These are phyloP conservation scores for Monocercomonoides exilis DNA, from an alignment of 78 protist species.

Conservation along the genomic window DNA sequence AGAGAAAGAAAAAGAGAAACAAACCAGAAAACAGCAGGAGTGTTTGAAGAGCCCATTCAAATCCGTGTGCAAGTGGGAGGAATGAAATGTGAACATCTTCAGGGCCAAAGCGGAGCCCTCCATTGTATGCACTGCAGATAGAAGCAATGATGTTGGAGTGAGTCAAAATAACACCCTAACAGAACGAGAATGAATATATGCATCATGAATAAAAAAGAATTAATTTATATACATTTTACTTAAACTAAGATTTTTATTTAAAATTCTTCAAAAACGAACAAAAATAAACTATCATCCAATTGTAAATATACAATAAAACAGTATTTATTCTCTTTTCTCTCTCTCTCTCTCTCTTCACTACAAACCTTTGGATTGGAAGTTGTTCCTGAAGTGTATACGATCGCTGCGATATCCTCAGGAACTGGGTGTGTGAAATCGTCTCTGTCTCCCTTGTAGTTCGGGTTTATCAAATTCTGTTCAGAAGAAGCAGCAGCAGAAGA, in stretches of 20 bases:
- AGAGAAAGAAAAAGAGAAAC: neutral
- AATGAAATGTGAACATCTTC: neutral
- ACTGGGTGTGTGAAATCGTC: neutral
- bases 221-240: no score
- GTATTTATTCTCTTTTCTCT: no score
- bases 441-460: neutral
- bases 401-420: neutral
- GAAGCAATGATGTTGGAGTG: neutral
- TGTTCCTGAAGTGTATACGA: neutral
- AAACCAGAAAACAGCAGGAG: neutral
- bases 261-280: no score
- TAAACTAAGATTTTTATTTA: no score
- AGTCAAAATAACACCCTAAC: neutral
- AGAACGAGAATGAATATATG: neutral
- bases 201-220: neutral
- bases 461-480: neutral
- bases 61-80: neutral
- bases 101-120: neutral
- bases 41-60: neutral
- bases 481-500: neutral
- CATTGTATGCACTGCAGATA: neutral
- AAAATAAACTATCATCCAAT: no score
- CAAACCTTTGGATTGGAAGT: neutral
- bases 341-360: no score
- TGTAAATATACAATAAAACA: no score